phyloP scores from a whole-genome alignment of 1,284 basidiomycete genomes.

The Ustilago cynodontis region DNA sequence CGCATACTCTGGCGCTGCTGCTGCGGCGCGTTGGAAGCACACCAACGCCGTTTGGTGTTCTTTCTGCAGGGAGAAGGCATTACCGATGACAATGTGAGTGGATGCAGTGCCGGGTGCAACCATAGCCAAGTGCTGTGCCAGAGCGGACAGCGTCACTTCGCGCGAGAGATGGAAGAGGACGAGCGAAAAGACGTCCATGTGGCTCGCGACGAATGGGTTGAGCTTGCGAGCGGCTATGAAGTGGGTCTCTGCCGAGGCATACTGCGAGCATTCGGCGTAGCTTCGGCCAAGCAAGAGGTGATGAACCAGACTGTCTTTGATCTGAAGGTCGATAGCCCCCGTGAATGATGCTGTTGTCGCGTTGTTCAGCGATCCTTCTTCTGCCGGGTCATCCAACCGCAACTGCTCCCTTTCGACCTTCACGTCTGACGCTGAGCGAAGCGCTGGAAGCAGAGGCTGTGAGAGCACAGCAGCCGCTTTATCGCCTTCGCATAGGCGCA shows the following conservation, averaged over 20 bases:
- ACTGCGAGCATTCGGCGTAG: conserved; percentile 61
- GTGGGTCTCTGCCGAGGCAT: conserved; percentile 59
- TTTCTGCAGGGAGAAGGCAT: conserved; percentile 65
- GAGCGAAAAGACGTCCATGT: conserved; percentile 67
- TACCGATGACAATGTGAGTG: conserved; percentile 65
- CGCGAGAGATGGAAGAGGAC: conserved; percentile 69
- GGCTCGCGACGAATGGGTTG: conserved; percentile 52
- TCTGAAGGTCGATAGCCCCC: conserved; percentile 23
- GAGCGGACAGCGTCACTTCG: conserved; percentile 62
- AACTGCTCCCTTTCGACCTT: background rate
- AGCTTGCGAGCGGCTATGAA: conserved; percentile 48
- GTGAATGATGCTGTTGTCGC: no score
- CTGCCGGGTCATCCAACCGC: background rate
- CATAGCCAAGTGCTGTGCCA: conserved; percentile 61
- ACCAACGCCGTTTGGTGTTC: conserved; percentile 64
- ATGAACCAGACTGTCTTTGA: conserved; percentile 48
- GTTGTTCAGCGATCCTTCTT: conserved; percentile 1
- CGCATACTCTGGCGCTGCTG: conserved; percentile 61
- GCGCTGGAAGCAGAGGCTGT: conserved; percentile 5
- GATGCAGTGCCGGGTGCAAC: conserved; percentile 54
- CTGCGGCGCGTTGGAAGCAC: conserved; percentile 63
- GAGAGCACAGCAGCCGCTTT: conserved; percentile 46
- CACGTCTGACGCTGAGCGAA: background rate
- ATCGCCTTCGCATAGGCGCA: conserved; percentile 52
- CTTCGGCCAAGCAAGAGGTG: conserved; percentile 59